Conservation (phyloP, 2,329 filamentous ascomycete species). For the Dactylellina sp. region DNA sequence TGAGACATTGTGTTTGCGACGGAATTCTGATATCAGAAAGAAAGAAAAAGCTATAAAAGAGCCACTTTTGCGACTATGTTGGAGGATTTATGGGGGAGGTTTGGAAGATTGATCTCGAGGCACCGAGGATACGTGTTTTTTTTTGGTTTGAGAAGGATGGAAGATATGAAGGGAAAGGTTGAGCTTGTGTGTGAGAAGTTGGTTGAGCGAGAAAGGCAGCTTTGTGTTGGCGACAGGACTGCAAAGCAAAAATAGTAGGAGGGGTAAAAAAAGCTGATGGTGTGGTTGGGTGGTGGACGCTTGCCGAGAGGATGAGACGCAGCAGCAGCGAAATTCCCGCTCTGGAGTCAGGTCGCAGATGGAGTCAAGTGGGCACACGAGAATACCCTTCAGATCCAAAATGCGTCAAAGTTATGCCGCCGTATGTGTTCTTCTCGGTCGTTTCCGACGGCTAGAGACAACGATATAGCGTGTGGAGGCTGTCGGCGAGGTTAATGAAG, state of each 20-base stretch:
- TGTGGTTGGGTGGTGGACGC: conserved; percentile 43
- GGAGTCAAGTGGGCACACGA: conserved; percentile 4
- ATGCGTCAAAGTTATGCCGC: background rate
- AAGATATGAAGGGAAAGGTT: conserved; percentile 49
- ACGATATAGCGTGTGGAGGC: background rate
- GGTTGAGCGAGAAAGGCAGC: conserved; percentile 52
- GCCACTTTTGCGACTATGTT: conserved; percentile 57
- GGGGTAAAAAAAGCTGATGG: conserved; percentile 33
- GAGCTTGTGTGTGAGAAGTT: conserved; percentile 54
- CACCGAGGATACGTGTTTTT: conserved; percentile 24
- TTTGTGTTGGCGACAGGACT: conserved; percentile 38
- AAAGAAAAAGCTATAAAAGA: conserved; percentile 38
- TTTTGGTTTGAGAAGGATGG: conserved; percentile 73
- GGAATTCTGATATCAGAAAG: conserved; percentile 27
- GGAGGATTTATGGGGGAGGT: conserved; percentile 55
- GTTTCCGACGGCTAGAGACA: background rate
- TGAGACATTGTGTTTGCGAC: conserved; percentile 76
- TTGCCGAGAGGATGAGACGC: conserved; percentile 50
- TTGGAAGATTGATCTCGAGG: background rate
- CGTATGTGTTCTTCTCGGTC: background rate
- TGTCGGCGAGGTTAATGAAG: background rate
- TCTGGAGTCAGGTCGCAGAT: conserved; percentile 14
- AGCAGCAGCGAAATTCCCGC: conserved; percentile 52
- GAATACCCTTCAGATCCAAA: conserved; percentile 11
- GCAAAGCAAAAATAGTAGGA: conserved; percentile 54